phyloP scores from a whole-genome alignment of 345 rosid species.

The Clarkia xantiana region DNA sequence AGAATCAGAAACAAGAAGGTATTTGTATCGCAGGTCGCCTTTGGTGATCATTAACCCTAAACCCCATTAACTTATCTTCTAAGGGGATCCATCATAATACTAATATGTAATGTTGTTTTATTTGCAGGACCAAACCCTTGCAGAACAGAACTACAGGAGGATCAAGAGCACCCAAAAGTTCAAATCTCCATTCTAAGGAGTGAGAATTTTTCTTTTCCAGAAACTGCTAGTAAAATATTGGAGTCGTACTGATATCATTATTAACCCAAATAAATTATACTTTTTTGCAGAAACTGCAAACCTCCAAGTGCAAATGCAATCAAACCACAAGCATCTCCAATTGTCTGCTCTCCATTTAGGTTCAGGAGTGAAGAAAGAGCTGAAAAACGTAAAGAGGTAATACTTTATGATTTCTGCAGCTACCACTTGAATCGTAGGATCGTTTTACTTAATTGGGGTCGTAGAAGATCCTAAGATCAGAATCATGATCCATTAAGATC shows the following conservation, averaged over 20 bases:
- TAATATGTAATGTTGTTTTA: neutral
- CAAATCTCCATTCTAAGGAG: slow-evolving; percentile 16
- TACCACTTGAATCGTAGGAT: too few relatives aligned
- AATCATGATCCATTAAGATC: too few relatives aligned
- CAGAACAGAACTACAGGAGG: slow-evolving; percentile 25
- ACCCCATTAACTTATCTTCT: too few relatives aligned
- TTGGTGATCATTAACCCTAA: too few relatives aligned
- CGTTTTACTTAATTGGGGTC: too few relatives aligned
- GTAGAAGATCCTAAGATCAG: too few relatives aligned
- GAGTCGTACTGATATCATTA: neutral
- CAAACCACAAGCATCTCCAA: slow-evolving; percentile 24
- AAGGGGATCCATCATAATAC: neutral
- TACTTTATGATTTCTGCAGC: slow-evolving; percentile 2
- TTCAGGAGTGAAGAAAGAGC: slow-evolving; percentile 83
- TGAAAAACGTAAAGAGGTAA: slow-evolving; percentile 71
- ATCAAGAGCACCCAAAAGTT: slow-evolving; percentile 16
- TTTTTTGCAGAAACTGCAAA: slow-evolving; percentile 25
- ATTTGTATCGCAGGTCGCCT: neutral
- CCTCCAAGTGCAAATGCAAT: slow-evolving; percentile 23
- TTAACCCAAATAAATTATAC: neutral
- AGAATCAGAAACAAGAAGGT: slow-evolving; percentile 45
- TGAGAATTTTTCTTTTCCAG: slow-evolving; percentile 14
- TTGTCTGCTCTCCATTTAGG: slow-evolving; percentile 40
- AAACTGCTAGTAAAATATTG: neutral
- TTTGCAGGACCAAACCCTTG: slow-evolving; percentile 21